These are phyloP conservation scores for Saccharomycopsis fibuligera DNA, from an alignment of 805 yeast genomes.

Conservation along the genomic window DNA sequence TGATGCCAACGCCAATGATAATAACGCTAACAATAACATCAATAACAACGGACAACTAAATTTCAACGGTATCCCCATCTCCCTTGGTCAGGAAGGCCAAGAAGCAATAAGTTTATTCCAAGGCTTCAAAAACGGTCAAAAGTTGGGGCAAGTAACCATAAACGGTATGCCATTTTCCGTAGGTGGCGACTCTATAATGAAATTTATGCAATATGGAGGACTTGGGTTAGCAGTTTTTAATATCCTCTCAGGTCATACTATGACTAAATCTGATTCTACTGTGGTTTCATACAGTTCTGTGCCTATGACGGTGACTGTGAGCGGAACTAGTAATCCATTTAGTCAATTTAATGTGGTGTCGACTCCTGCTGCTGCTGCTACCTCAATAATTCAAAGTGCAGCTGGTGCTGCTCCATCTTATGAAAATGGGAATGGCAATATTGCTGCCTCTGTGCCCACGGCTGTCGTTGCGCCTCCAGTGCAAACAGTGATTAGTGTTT, in stretches of 20 bases:
- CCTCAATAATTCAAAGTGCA: neutral
- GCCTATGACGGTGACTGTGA: slow-evolving; percentile 15
- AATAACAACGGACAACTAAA: neutral
- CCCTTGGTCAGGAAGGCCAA: neutral
- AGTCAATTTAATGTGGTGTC: neutral
- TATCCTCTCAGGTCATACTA: slow-evolving; percentile 12
- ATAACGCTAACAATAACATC: slow-evolving; percentile 1
- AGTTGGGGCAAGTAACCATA: neutral
- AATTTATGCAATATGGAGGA: slow-evolving; percentile 15
- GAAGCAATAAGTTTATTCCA: neutral
- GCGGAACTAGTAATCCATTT: neutral
- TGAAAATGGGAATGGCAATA: too few species aligned
- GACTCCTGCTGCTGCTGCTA: neutral
- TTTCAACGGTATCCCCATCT: neutral
- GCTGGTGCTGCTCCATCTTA: slow-evolving; percentile 2
- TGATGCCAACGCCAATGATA: slow-evolving; percentile 1
- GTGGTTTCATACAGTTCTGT: slow-evolving; percentile 6
- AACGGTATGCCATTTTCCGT: slow-evolving; percentile 4
- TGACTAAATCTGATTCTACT: slow-evolving; percentile 11
- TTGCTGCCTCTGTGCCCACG: neutral
- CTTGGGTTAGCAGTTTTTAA: slow-evolving; percentile 20
- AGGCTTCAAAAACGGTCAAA: neutral
- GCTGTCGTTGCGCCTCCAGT: slow-evolving; percentile 2
- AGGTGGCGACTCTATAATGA: slow-evolving; percentile 6
- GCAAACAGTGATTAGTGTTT: neutral